These are phyloP conservation scores for Fragaria iinumae DNA, from an alignment of 306 rosid species.

Conservation along the genomic window DNA sequence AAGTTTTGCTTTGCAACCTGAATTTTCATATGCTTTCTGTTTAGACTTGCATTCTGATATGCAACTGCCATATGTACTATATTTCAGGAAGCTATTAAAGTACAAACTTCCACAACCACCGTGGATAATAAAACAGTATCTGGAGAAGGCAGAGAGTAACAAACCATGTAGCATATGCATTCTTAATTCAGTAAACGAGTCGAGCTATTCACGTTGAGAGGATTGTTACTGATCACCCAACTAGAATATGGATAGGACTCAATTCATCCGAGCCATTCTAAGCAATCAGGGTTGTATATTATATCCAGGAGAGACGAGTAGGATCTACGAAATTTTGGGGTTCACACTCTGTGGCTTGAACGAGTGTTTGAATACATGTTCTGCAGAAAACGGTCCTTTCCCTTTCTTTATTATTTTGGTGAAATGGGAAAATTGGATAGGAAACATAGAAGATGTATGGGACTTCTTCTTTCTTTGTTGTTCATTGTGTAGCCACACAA, in stretches of 20 bases:
- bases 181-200: conserved; percentile 4
- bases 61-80: conserved; percentile 17
- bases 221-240: background rate
- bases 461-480: background rate
- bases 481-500: background rate
- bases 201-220: background rate
- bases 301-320: background rate
- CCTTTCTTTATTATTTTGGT: background rate
- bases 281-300: conserved; percentile 8
- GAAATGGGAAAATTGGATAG: background rate
- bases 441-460: background rate
- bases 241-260: background rate
- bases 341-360: background rate
- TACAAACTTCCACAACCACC: conserved; percentile 34
- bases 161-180: conserved; percentile 19
- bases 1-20: background rate
- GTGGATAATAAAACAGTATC: conserved; percentile 42
- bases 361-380: background rate
- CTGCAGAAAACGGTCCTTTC: background rate
- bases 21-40: background rate
- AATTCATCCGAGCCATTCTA: background rate
- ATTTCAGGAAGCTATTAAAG: conserved; percentile 63
- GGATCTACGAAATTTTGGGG: background rate
- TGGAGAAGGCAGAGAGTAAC: conserved; percentile 53
- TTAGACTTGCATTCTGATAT: background rate